Base-by-base conservation (phyloP, 208 protist genomes). In the Trypanosoma melophagium region DNA sequence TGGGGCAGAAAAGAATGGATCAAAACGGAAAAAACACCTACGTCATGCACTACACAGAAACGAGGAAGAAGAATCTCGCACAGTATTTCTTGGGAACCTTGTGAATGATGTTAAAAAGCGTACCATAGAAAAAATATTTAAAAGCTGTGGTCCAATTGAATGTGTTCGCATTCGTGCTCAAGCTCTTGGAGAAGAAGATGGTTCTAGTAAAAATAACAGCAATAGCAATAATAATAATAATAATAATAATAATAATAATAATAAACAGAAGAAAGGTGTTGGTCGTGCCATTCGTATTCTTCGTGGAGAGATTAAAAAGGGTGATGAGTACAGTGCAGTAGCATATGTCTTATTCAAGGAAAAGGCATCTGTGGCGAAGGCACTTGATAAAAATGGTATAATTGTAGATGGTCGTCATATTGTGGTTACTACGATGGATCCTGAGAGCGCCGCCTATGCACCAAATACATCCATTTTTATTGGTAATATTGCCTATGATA, bases 71-170 rank as follows among this genome's bases (percentile, higher is more conserved):
- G 86, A 94, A 47, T 60, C 41, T n/a, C 86, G 91, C 21, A 96
- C 91, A n/a, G 83, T 94, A 1, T 96, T 96, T 74, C 84, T 96
- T 2, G 91, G 91, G 54, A 96, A 96, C 63, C 77, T 96, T 24
- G 86, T 86, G 42, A 96, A 96, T 77, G 87, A 84, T n/a, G 80
- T 90, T 10, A 55, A 84, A 25, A 77, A 83, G 62, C 74, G 80
- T 13, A 78, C 84, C 3, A 79, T 96, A 17, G 77, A 85, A 61
- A 87, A 87, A 60, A 66, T 93, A 38, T 96, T 96, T 66, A 90
- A 91, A 59, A 66, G 76, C 35, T 94, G 87, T 60, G 91, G 91
- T 22, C 60, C 70, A 31, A 90, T 96, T 60, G 84, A 85, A 40
- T 79, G 80, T 13, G 86, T 93, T 1, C 91, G 91, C 10, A 73